A percentile compares a stretch with the other conserved stretches of the same genome.
phyloP scores from a whole-genome alignment of 2,329 filamentous ascomycete species.

The Fusarium protoensiforme region DNA sequence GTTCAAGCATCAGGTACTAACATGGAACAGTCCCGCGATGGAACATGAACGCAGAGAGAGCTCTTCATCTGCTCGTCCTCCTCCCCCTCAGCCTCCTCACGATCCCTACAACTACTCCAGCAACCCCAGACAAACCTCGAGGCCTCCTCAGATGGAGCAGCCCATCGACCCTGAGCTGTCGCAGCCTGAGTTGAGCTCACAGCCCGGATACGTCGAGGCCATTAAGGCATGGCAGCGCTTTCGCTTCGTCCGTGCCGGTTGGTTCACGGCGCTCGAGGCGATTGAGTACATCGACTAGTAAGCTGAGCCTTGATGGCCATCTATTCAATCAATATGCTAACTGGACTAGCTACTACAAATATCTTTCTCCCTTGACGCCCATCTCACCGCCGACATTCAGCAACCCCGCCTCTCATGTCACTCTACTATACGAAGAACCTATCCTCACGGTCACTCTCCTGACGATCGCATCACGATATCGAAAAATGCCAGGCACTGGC shows the following conservation, averaged over 20 bases:
- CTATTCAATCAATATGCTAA: constrained; percentile 15
- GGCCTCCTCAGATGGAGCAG: constrained; percentile 45
- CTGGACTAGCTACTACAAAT: constrained; percentile 81
- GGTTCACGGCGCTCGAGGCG: constrained; percentile 94
- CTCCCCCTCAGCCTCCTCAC: constrained; percentile 23
- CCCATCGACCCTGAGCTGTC: constrained; percentile 60
- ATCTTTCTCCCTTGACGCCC: constrained; percentile 90
- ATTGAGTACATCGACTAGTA: constrained; percentile 95
- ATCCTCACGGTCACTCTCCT: constrained; percentile 92
- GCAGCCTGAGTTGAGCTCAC: constrained; percentile 56
- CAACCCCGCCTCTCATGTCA: constrained; percentile 81
- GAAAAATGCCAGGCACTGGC: constrained; percentile 81
- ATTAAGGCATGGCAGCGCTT: constrained; percentile 91
- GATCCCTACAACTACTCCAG: constrained; percentile 34
- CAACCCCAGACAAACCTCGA: constrained; percentile 25
- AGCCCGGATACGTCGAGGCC: constrained; percentile 73
- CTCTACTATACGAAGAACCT: constrained; percentile 88
- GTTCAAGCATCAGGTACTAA: constrained; percentile 11
- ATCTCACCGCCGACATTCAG: constrained; percentile 93
- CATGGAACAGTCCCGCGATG: constrained; percentile 33
- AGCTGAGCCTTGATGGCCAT: constrained; percentile 38
- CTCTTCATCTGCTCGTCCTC: constrained; percentile 24
- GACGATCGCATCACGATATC: constrained; percentile 90
- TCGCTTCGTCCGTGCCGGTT: constrained; percentile 94
- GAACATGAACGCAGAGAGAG: constrained; percentile 40